Percentiles rank a stretch among this genome's conserved stretches.
phyloP scores from a whole-genome alignment of 441 rosid species.

The Populus trichocarpa region DNA sequence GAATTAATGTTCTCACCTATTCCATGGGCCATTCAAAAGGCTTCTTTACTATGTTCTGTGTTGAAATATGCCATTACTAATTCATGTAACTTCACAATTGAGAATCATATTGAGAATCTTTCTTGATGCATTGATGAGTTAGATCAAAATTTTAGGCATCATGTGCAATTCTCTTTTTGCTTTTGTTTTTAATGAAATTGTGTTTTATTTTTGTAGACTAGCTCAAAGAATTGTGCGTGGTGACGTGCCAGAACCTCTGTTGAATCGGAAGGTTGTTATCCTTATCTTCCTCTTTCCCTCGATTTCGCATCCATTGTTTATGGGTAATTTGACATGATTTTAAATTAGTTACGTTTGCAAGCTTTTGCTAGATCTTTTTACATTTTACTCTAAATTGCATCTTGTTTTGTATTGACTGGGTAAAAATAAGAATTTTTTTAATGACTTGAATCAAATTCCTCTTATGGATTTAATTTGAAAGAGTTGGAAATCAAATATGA shows the following conservation, averaged over 20 bases:
- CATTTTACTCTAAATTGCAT: neutral
- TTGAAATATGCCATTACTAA: neutral
- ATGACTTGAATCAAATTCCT: too few species aligned
- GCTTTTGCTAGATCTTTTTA: neutral
- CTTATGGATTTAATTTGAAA: too few species aligned
- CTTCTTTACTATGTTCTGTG: neutral
- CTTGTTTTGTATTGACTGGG: too few species aligned
- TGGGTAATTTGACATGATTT: neutral
- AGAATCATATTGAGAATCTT: neutral
- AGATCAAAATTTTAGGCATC: neutral
- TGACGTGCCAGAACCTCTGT: conserved; percentile 76
- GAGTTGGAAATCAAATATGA: too few species aligned
- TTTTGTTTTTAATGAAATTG: neutral
- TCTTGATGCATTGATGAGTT: neutral
- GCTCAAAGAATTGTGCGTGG: conserved; percentile 73
- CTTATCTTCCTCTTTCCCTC: neutral
- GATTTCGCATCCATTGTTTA: neutral
- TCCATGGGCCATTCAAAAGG: neutral
- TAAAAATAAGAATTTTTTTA: too few species aligned
- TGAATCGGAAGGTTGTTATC: conserved; percentile 63
- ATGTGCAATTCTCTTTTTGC: neutral
- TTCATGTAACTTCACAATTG: neutral
- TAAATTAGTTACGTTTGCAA: neutral
- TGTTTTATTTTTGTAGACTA: conserved; percentile 40
- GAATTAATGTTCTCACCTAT: neutral